Base-by-base conservation (phyloP, 176 grass and related monocot genomes). In the Poa annua region DNA sequence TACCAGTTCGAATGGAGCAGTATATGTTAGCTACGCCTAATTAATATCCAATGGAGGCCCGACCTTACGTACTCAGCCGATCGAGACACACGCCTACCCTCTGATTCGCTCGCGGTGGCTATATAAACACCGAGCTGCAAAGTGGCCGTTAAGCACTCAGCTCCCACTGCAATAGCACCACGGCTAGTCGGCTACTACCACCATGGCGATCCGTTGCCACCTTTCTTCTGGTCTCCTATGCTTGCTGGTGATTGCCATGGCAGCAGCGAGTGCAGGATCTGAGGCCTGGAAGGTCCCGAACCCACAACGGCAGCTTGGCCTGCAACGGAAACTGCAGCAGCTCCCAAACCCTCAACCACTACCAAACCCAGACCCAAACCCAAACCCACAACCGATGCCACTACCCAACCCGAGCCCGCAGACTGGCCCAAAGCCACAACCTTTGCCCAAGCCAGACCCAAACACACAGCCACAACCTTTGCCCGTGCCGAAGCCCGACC, bases 121-220 rank as follows among this genome's bases (percentile, higher is more conserved):
- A 83, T 53, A 80, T 71, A 79, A 79, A 74, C n/a, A 21, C 14
- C 54, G 2, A 0, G 22, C 80, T 20, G 15, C 2, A 7, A 32
- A 35, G 26, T 60, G 17, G 17, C 8, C 16, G 8, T 15, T 11
- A 44, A 60, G 38, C 22, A 82, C 12, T 26, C 69, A 35, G 55
- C 39, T 48, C 17, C 11, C 52, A 34, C 44, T 9, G 5, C 17
- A 15, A 49, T 14, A 50, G 42, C 7, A 13, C 7, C 33, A 25
- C 39, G 35, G 35, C 29, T 29, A 29, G 1, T 1, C 36, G 36
- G 36, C 17, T 0, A 12, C 6, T 9, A 76, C 25, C 16, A 69
- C 81, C 81, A 76, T 80, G 82, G 44, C 34, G 80, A 81, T 42
- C 25, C 71, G 13, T 21, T 61, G 21, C 26, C 26, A 4, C 21